Evolutionary conservation across 2,329 filamentous ascomycete genomes (phyloP).

Genomic region (Arachnomyces sp.): DNA sequence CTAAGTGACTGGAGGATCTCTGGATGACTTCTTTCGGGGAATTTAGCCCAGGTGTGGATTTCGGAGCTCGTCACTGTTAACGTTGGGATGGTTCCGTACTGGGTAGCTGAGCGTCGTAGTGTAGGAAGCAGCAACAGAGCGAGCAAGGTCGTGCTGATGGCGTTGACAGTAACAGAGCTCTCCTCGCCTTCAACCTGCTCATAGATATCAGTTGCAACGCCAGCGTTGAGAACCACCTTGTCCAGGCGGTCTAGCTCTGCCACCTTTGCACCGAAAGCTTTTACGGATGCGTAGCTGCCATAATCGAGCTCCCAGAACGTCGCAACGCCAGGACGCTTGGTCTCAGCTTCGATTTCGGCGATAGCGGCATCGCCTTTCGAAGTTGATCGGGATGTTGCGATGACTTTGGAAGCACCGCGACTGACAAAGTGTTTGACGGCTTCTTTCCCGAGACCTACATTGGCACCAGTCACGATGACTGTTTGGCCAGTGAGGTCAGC

Average conservation of each 20-base stretch:
- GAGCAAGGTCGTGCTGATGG: conserved; percentile 45
- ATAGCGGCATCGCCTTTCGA: conserved; percentile 26
- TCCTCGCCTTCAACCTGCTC: conserved; percentile 36
- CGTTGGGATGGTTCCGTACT: conserved; percentile 4
- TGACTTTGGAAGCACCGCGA: conserved; percentile 26
- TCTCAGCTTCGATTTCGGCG: conserved; percentile 19
- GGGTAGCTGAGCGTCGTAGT: background rate
- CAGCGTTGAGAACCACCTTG: conserved; percentile 32
- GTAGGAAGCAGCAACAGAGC: conserved; percentile 15
- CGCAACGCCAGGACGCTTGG: conserved; percentile 2
- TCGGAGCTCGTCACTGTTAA: conserved; percentile 14
- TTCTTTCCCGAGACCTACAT: conserved; percentile 33
- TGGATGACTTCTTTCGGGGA: conserved; percentile 11
- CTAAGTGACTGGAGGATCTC: conserved; percentile 9
- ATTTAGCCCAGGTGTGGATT: conserved; percentile 9
- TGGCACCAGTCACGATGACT: conserved; percentile 32
- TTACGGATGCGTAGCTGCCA: conserved; percentile 23
- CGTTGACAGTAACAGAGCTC: conserved; percentile 42
- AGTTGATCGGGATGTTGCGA: conserved; percentile 28
- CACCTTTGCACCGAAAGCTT: conserved; percentile 22
- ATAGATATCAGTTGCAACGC: conserved; percentile 24
- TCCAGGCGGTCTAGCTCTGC: conserved; percentile 27
- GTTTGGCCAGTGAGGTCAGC: conserved; percentile 18
- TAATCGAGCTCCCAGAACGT: conserved; percentile 29
- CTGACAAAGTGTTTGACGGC: conserved; percentile 28